Base-by-base conservation (phyloP, 2,329 filamentous ascomycete species). In the Aspergillus fijiensis region DNA sequence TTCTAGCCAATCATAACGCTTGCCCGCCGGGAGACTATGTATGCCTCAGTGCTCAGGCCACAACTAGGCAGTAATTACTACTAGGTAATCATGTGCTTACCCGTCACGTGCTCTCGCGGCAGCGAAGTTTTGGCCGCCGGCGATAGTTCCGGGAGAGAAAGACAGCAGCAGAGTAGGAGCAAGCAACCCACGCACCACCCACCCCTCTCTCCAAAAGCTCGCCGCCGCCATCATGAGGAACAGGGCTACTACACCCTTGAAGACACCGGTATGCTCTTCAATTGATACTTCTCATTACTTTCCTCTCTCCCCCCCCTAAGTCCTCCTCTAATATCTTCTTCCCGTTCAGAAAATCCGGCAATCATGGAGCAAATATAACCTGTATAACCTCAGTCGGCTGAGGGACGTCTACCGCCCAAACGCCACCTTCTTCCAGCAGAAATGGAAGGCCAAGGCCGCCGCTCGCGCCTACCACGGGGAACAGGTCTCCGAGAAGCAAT, bases 281-380 rank as follows among this genome's bases (percentile, higher is more conserved):
- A 27, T 39, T 10, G 27, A 29, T 29, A 29, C 16, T 49, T 33
- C 29, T 21, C 16, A 27, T 49, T 21, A 29, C 21, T 25, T 35
- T 25, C 5, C n/a, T 35, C n/a, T 27, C 51, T 19, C 58, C 27
- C 51, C 31, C 14, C 47, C 5, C 52, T 53, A 25, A 3, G 14
- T 51, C 19, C 61, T 66, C 58, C 14, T 19, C 33, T 54, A 42
- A 23, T 21, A 25, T 31, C 63, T 39, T 55, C 51, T 56, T 35
- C 39, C 51, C 42, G 12, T 59, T 57, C 74, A 98, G 93, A 96
- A 92, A 90, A 76, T 96, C 77, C 89, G 94, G 71, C 91, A 95
- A 82, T 92, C 92, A 82, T 97, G 94, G 95, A 96, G 92, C 83
- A 96, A 96, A 81, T 92, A 92, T 83, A 96, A 96, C 74, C 84